These are phyloP conservation scores for Trichocomaceae sp. DNA, from an alignment of 2,329 filamentous ascomycete genomes.

Conservation along the genomic window DNA sequence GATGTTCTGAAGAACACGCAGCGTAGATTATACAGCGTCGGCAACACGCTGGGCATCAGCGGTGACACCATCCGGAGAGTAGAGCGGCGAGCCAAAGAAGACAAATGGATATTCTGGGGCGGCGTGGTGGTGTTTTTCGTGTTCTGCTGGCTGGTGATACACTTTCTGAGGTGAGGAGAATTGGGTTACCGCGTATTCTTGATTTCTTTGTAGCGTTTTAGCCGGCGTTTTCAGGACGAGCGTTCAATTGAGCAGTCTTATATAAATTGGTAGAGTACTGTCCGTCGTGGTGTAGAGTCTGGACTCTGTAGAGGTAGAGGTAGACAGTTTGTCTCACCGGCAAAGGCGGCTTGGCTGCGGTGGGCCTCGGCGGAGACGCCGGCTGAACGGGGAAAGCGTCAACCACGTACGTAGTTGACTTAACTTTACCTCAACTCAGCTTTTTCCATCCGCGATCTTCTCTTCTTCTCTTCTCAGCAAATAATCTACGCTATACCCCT, in stretches of 20 bases:
- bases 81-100: conserved; percentile 81
- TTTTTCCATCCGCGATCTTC: conserved; percentile 19
- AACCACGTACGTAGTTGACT: too few relatives aligned
- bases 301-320: background rate
- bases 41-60: conserved; percentile 86
- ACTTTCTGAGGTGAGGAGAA: conserved; percentile 61
- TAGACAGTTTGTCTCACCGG: too few relatives aligned
- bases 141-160: conserved; percentile 88
- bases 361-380: background rate
- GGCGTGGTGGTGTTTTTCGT: conserved; percentile 79
- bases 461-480: conserved; percentile 13
- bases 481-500: conserved; percentile 7
- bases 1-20: conserved; percentile 96
- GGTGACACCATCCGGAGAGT: conserved; percentile 97
- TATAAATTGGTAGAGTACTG: too few relatives aligned
- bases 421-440: conserved; percentile 10
- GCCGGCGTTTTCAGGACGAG: conserved; percentile 3
- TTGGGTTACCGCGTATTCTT: background rate
- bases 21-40: conserved; percentile 80
- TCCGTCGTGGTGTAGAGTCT: background rate
- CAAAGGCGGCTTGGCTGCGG: conserved; percentile 3
- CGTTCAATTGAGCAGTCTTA: background rate
- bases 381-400: background rate
- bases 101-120: conserved; percentile 95
- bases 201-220: background rate